phyloP scores from a whole-genome alignment of 1,284 basidiomycete species.

The Trametes versicolor region DNA sequence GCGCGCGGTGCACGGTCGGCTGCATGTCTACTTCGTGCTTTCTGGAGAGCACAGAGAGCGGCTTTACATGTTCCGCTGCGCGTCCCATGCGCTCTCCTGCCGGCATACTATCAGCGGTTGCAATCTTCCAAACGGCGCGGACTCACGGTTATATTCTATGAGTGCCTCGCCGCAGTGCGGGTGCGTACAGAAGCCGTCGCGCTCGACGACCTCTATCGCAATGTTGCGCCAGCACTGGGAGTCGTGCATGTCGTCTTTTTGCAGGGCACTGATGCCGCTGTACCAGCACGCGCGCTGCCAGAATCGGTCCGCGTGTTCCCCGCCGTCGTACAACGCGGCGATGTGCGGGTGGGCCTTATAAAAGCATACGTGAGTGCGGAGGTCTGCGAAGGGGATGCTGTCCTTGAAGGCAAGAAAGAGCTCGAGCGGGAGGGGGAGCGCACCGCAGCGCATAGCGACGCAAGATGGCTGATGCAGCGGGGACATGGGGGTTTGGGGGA shows the following conservation, averaged over 20 bases:
- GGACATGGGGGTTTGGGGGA: not conserved
- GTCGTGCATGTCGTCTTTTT: not conserved
- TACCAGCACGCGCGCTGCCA: slow-evolving; percentile 22
- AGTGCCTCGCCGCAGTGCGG: slow-evolving; percentile 12
- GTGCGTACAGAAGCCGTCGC: slow-evolving; percentile 14
- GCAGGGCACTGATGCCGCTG: slow-evolving; percentile 10
- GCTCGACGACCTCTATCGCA: slow-evolving; percentile 14
- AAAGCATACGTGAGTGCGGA: slow-evolving; percentile 30
- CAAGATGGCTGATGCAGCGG: not conserved
- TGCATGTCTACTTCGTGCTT: not conserved
- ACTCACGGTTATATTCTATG: slow-evolving; percentile 14
- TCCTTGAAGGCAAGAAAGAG: slow-evolving; percentile 21
- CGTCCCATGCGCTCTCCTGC: not conserved
- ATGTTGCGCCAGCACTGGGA: slow-evolving; percentile 18
- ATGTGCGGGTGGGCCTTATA: slow-evolving; percentile 2
- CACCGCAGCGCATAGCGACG: not conserved
- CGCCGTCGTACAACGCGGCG: slow-evolving; percentile 9
- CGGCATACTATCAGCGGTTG: not conserved
- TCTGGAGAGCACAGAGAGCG: not conserved
- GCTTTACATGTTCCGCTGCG: not conserved
- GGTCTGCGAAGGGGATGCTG: slow-evolving; percentile 16
- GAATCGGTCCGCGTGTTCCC: slow-evolving; percentile 2
- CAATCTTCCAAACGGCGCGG: not conserved
- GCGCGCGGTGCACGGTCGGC: not conserved
- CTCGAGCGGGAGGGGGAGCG: slow-evolving; percentile 21